phyloP scores from a whole-genome alignment of 495 filamentous ascomycete genomes.

The Trichoderma reesei region DNA sequence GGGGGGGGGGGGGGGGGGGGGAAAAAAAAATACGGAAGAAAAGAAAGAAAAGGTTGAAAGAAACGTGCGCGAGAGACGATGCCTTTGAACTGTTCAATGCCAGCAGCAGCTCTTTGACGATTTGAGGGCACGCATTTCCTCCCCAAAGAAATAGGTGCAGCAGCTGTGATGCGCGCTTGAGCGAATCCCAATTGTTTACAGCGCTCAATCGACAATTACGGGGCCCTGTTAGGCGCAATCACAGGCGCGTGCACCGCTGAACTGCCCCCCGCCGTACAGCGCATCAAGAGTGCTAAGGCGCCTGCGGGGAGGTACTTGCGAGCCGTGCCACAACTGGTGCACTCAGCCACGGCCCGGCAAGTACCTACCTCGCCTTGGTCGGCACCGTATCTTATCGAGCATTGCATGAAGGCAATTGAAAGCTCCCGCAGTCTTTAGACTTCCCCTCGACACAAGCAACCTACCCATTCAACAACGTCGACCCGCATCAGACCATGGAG shows the following conservation, averaged over 20 bases:
- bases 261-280: not conserved
- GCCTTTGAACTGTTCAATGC: too few species aligned
- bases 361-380: not conserved
- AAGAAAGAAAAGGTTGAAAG: too few species aligned
- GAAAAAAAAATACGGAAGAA: not conserved
- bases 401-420: too few species aligned
- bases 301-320: not conserved
- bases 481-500: constrained; percentile 48
- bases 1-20: too few species aligned
- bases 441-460: not conserved
- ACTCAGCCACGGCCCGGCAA: not conserved
- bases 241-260: constrained; percentile 4
- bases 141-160: too few species aligned
- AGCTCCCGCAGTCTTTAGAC: not conserved
- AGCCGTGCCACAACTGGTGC: not conserved
- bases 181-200: not conserved
- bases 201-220: not conserved
- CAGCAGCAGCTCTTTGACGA: too few species aligned
- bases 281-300: not conserved
- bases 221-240: not conserved
- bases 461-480: not conserved
- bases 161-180: too few species aligned
- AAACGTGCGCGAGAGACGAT: too few species aligned
- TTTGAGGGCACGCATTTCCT: too few species aligned
- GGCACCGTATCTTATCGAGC: not conserved